A percentile compares a stretch with the other conserved stretches of the same genome.
phyloP scores from a whole-genome alignment of 192 early-diverging fungal species.

The Jimgerdemannia lactiflua region DNA sequence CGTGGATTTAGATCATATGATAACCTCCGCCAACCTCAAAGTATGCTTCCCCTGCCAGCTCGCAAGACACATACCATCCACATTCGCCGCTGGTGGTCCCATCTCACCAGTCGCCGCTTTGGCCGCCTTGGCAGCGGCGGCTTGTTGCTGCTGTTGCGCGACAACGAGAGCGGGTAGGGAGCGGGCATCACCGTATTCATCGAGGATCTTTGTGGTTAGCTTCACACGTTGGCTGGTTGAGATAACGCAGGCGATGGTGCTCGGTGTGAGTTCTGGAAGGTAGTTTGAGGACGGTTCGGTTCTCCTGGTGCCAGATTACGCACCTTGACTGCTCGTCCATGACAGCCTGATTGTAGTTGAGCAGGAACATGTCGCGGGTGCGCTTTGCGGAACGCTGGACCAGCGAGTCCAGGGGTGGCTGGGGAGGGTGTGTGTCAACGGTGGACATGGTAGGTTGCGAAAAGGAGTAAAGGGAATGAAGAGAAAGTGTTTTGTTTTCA shows the following conservation, averaged over 20 bases:
- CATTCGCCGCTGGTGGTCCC: constrained; percentile 24
- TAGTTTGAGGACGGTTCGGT: not conserved
- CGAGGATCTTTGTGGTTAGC: constrained; percentile 69
- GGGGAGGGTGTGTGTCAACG: too few relatives aligned
- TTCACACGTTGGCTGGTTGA: constrained; percentile 57
- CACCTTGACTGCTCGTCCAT: not conserved
- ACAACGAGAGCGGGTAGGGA: constrained; percentile 60
- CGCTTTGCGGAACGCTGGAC: constrained; percentile 1
- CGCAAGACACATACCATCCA: constrained; percentile 9
- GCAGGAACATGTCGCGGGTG: constrained; percentile 2
- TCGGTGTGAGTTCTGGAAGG: not conserved
- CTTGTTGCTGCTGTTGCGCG: constrained; percentile 44
- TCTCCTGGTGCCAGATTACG: too few relatives aligned
- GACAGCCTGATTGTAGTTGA: not conserved
- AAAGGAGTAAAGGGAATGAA: too few relatives aligned
- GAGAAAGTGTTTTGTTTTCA: too few relatives aligned
- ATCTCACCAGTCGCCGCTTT: constrained; percentile 17
- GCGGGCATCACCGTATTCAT: constrained; percentile 66
- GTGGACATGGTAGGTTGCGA: too few relatives aligned
- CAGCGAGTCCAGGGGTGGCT: not conserved
- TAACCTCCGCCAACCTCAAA: constrained; percentile 11
- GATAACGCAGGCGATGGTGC: not conserved
- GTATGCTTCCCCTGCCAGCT: constrained; percentile 16
- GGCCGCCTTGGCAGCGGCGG: constrained; percentile 40
- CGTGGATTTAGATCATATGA: not conserved